Base-by-base conservation (phyloP, 345 rosid species). In the Salix koriyanagi region DNA sequence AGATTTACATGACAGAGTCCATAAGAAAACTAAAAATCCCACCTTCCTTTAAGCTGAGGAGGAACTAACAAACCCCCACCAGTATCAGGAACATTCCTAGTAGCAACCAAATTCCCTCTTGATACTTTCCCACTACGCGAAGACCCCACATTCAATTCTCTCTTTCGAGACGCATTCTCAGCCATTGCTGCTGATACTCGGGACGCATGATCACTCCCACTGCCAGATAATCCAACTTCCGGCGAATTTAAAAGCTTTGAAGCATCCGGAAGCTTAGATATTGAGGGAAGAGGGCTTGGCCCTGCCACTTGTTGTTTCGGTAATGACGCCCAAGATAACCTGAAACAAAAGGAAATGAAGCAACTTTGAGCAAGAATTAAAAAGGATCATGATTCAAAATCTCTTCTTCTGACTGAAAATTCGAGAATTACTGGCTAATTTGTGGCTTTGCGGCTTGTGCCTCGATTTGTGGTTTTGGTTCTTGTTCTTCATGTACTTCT, bases 21-120 rank as follows among this genome's bases (percentile, higher is more conserved):
- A 58, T 67, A 67, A 18, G 18, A 32, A 12, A 61, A 36, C 70
- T 21, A 15, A 34, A 65, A 73, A 90, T 67, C 36, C 10, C 26
- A 94, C 98, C 96, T 92, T 81, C 98, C 98, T 26, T 82, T 83
- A 58, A 94, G 90, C 91, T 94, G 98, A 50, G 97, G 98, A 21
- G 98, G 98, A 65, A 92, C 85, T 50, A 94, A 85, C 81, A 86
- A 11, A 28, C 91, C 90, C 37, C 91, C 85, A 4, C 77, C 85
- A 46, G 96, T 92, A 15, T 92, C 97, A 1, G 90, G 91, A 69
- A 85, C 72, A 77, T 75, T 83, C 89, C 83, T 92, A 7, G 86
- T 52, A 71, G 84, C 90, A 21, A 80, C 85, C 79, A 91, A 76
- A 56, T 54, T 76, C 28, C 91, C 95, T 82, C 87, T 89, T 11